Evolutionary conservation across 2,329 filamentous ascomycete genomes (phyloP), one percentile per base, ranked within the genome.

Genomic region (Akanthomyces uredinophilus): DNA sequence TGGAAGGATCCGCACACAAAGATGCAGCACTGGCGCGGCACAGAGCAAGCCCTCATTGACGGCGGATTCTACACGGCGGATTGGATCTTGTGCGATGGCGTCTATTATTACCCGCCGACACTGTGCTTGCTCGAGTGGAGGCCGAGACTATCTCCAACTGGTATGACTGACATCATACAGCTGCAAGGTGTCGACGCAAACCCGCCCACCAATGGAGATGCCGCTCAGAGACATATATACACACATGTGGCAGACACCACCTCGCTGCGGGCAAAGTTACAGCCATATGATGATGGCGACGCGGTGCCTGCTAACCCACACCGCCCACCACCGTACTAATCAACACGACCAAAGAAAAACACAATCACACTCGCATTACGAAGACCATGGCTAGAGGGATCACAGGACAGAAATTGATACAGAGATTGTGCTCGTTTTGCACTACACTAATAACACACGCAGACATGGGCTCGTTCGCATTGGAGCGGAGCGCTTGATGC

Each of bases 1-100:
- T 82, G 89, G 69, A 95, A 95, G 77, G 87, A 87, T 62, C 81
- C 83, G 10, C 75, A 76, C 0, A 82, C 82, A 59, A 93, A 94
- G 72, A 78, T 86, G 61, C 78, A 79, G 50, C 88, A 90, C 69
- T 95, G 91, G 91, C 80, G 80, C 64, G 75, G 77, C 18, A 81
- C 83, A 50, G 90, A 95, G 73, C 73, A 74, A 57, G 77, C 80
- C 27, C 76, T 94, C 62, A 83, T 90, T 53, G 75, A 84, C 1
- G 85, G 82, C 14, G 89, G 88, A 18, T 94, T 87, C 81, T 94
- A 95, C 66, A 77, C 75, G n/a, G 74, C 75, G 5, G 72, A 74
- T 46, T 74, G 72, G 70, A 72, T 77, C 44, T 65, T 72, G 29
- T 76, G 72, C 62, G 68, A 68, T 49, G 69, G 68, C 8, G 62